Evolutionary conservation across 2,329 filamentous ascomycete species (phyloP).

Genomic region (Colletotrichum falcatum): DNA sequence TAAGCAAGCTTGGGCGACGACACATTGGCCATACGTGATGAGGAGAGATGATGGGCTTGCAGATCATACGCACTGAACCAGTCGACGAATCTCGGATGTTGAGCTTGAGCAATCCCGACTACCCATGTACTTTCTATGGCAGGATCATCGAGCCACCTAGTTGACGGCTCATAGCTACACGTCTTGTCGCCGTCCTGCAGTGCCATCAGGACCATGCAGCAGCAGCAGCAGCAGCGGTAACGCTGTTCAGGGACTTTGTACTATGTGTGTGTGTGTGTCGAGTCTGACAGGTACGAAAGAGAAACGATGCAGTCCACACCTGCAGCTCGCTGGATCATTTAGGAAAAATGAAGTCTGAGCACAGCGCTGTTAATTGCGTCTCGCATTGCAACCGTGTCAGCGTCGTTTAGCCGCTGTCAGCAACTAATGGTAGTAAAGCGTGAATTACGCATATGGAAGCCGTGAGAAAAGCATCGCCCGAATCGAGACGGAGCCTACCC

Average conservation of each 20-base stretch:
- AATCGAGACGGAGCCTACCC: constrained; percentile 2
- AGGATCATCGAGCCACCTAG: not conserved
- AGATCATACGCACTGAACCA: not conserved
- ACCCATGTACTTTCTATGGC: not conserved
- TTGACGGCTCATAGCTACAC: too few species aligned
- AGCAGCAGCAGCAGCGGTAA: too few species aligned
- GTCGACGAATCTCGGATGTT: not conserved
- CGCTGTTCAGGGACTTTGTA: constrained; percentile 21
- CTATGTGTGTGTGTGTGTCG: constrained; percentile 35
- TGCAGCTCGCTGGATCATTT: constrained; percentile 19
- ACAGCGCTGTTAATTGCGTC: constrained; percentile 25
- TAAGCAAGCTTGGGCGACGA: not conserved
- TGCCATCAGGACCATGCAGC: constrained; percentile 11
- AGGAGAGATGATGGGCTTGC: not conserved
- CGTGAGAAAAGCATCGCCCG: not conserved
- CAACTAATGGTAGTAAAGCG: constrained; percentile 5
- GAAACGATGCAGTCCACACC: constrained; percentile 12
- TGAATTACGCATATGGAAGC: not conserved
- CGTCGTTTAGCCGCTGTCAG: constrained; percentile 22
- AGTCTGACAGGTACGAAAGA: constrained; percentile 33
- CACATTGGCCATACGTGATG: too few species aligned
- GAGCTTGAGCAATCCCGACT: not conserved
- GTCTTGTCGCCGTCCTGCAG: not conserved
- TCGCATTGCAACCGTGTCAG: constrained; percentile 31
- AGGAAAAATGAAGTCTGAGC: constrained; percentile 24